A percentile compares a stretch with the other conserved stretches of the same genome.
phyloP scores from a whole-genome alignment of 768 basidiomycete genomes.

The Leccinum subgranulosum region DNA sequence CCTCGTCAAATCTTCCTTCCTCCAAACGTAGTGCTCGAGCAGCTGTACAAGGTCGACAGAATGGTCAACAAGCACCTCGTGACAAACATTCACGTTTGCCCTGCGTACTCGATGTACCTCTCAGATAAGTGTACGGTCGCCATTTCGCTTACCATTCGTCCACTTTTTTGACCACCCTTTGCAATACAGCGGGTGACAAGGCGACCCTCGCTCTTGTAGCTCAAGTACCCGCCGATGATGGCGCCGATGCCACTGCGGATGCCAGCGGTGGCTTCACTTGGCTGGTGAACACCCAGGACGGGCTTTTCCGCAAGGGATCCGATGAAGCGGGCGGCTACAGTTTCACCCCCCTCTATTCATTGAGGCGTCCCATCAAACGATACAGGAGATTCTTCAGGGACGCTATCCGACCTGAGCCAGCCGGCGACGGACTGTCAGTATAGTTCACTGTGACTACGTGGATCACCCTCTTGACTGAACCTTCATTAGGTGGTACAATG shows the following conservation, averaged over 20 bases:
- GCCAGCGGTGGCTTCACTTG: slow-evolving; percentile 8
- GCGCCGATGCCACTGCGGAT: neutral
- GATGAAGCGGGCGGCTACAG: slow-evolving; percentile 10
- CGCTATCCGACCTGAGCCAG: slow-evolving; percentile 3
- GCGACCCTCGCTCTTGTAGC: slow-evolving; percentile 23
- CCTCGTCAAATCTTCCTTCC: slow-evolving; percentile 26
- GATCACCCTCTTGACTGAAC: neutral
- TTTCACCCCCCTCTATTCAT: slow-evolving; percentile 21
- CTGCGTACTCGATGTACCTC: slow-evolving; percentile 33
- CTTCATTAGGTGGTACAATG: slow-evolving; percentile 18
- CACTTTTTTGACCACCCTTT: neutral
- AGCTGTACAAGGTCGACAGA: slow-evolving; percentile 23
- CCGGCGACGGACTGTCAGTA: slow-evolving; percentile 22
- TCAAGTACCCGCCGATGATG: slow-evolving; percentile 2
- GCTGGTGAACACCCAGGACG: slow-evolving; percentile 15
- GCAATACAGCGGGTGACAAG: slow-evolving; percentile 18
- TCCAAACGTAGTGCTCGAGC: slow-evolving; percentile 21
- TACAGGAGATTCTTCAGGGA: slow-evolving; percentile 17
- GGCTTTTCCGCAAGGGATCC: slow-evolving; percentile 18
- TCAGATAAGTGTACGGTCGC: slow-evolving; percentile 23
- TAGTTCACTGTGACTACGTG: neutral
- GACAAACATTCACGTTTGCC: slow-evolving; percentile 29
- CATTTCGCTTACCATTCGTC: neutral
- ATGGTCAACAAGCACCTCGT: slow-evolving; percentile 32
- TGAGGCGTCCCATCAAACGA: slow-evolving; percentile 16